Conservation (phyloP, 108 stramenopile genomes). For the Schizochytrium sp. region DNA sequence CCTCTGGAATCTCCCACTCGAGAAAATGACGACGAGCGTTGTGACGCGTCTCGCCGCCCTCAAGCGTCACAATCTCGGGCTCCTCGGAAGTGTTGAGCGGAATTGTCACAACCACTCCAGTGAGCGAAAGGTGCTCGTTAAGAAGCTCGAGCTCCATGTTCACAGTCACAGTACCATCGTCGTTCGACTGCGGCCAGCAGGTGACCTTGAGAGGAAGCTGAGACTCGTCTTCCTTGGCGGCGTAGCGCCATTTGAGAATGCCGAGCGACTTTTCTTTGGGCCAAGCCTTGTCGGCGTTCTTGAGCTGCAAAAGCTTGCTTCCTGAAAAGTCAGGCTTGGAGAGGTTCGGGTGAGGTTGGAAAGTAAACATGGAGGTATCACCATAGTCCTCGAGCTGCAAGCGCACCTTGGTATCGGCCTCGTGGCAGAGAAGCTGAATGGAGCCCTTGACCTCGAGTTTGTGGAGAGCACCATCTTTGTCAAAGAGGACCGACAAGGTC, state of each 20-base stretch:
- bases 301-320: background rate
- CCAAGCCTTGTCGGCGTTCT: background rate
- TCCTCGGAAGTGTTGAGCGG: constrained; percentile 8
- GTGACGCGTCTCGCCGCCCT: background rate
- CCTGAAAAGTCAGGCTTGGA: background rate
- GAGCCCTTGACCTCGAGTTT: constrained; percentile 7
- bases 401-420: background rate
- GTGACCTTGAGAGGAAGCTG: background rate
- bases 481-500: background rate
- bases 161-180: constrained; percentile 12
- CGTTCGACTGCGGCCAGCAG: background rate
- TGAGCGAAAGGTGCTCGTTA: background rate
- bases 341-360: background rate
- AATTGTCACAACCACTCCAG: background rate
- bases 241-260: constrained; percentile 13
- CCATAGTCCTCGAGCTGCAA: background rate
- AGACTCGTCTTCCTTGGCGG: constrained; percentile 17
- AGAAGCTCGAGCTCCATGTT: constrained; percentile 2
- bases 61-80: background rate
- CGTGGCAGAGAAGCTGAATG: background rate
- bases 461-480: background rate
- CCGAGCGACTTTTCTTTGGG: background rate
- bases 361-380: background rate
- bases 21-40: background rate
- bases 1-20: background rate